A percentile compares a stretch with the other conserved stretches of the same genome.
Conservation (phyloP, 2,329 filamentous ascomycete species). For the Talaromyces sp. region DNA sequence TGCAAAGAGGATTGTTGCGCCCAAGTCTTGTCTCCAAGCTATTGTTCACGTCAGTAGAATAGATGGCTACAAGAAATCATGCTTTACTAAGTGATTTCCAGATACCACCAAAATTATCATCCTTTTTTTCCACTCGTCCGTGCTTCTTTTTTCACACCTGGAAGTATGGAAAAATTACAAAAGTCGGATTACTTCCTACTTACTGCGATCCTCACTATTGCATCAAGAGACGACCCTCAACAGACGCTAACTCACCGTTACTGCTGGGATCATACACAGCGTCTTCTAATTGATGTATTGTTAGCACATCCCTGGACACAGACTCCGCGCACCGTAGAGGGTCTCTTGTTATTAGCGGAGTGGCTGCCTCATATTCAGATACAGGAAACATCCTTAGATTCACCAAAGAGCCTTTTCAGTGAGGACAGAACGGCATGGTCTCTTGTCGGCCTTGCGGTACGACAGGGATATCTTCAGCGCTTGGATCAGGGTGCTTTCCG, state of each 20-base stretch:
- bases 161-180: background rate
- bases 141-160: background rate
- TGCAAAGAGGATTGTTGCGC: background rate
- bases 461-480: slow-evolving; percentile 24
- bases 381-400: background rate
- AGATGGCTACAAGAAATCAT: no score
- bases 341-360: slow-evolving; percentile 24
- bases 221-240: background rate
- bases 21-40: background rate
- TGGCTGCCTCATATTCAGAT: slow-evolving; percentile 23
- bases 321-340: slow-evolving; percentile 21
- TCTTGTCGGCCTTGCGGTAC: slow-evolving; percentile 24
- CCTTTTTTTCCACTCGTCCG: background rate
- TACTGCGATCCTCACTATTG: background rate
- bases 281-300: slow-evolving; percentile 3
- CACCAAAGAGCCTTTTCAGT: slow-evolving; percentile 2
- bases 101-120: background rate
- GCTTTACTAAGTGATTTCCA: background rate
- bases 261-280: background rate
- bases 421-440: slow-evolving; percentile 27
- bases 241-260: background rate
- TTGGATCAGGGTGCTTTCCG: slow-evolving; percentile 23
- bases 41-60: background rate
- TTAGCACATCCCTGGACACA: slow-evolving; percentile 20
- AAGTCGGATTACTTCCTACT: background rate